Conservation (phyloP, 129 eudicot species). For the carrot (Daucus carota) region DNA sequence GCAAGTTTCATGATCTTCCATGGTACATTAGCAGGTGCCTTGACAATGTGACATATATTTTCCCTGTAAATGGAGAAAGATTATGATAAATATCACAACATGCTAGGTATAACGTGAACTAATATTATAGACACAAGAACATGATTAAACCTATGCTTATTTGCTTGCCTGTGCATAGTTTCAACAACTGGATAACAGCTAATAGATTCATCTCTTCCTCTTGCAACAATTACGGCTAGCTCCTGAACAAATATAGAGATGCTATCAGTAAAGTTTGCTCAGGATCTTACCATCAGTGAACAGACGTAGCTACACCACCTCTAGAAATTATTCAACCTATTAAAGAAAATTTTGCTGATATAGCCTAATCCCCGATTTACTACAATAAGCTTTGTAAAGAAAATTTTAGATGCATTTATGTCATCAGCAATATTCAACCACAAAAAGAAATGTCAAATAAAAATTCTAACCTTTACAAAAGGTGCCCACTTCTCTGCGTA, state of each 20-base stretch:
- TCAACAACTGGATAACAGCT: slow-evolving; percentile 88
- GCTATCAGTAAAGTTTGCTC: background rate
- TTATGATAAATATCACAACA: background rate
- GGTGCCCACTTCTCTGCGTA: slow-evolving; percentile 97
- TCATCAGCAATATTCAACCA: too few species aligned
- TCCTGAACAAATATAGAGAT: slow-evolving; percentile 41
- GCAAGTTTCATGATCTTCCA: slow-evolving; percentile 78
- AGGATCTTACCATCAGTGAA: background rate
- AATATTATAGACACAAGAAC: background rate
- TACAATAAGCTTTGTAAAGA: background rate
- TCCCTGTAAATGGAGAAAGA: slow-evolving; percentile 44
- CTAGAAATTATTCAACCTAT: background rate
- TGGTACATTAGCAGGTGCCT: slow-evolving; percentile 85
- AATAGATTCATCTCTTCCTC: slow-evolving; percentile 83
- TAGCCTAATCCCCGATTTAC: background rate
- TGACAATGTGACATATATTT: slow-evolving; percentile 88
- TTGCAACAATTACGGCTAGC: slow-evolving; percentile 91
- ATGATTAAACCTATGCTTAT: background rate
- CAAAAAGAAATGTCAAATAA: background rate
- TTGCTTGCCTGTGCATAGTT: slow-evolving; percentile 84
- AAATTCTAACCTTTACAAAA: slow-evolving; percentile 65
- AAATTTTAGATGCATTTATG: too few species aligned
- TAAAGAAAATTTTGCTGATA: background rate
- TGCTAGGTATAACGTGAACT: background rate
- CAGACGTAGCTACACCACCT: background rate